A percentile compares a stretch with the other conserved stretches of the same genome.
Evolutionary conservation across 139 green algal genomes (phyloP).

Genomic region (Chlorella sp.): DNA sequence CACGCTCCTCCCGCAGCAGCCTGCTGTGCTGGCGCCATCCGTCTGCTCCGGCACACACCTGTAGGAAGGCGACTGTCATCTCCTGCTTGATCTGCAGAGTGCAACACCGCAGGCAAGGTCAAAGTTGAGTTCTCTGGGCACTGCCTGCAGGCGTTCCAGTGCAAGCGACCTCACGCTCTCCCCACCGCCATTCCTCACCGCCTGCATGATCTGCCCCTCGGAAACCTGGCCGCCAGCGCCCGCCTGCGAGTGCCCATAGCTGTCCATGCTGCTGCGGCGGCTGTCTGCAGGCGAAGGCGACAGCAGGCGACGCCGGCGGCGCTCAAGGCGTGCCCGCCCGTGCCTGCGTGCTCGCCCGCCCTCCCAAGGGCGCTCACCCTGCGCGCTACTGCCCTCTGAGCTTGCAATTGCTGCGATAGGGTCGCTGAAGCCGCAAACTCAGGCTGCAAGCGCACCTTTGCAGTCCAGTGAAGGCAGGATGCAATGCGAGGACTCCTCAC

Average conservation of each 20-base stretch:
- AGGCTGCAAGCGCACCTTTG: too few relatives aligned
- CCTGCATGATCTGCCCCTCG: slow-evolving; percentile 37
- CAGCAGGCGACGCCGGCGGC: too few relatives aligned
- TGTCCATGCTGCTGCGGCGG: slow-evolving; percentile 8
- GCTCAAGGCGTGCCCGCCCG: too few relatives aligned
- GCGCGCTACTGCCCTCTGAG: too few relatives aligned
- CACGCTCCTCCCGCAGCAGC: not conserved
- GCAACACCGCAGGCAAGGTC: not conserved
- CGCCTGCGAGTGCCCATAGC: not conserved
- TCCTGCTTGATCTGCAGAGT: slow-evolving; percentile 35
- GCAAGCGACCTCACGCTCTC: not conserved
- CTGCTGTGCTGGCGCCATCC: not conserved
- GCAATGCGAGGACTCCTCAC: too few relatives aligned
- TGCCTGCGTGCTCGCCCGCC: too few relatives aligned
- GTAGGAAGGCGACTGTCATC: slow-evolving; percentile 21
- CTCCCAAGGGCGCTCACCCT: too few relatives aligned
- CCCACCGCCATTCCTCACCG: slow-evolving; percentile 3
- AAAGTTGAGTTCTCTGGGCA: too few relatives aligned
- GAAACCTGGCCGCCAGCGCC: not conserved
- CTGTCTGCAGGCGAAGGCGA: too few relatives aligned
- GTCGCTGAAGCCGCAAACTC: too few relatives aligned
- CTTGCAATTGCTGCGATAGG: too few relatives aligned
- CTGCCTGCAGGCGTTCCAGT: not conserved
- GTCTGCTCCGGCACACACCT: not conserved
- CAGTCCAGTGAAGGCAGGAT: too few relatives aligned